These are phyloP conservation scores for Colletotrichum sp. DNA, from an alignment of 2,329 filamentous ascomycete species.

Conservation along the genomic window DNA sequence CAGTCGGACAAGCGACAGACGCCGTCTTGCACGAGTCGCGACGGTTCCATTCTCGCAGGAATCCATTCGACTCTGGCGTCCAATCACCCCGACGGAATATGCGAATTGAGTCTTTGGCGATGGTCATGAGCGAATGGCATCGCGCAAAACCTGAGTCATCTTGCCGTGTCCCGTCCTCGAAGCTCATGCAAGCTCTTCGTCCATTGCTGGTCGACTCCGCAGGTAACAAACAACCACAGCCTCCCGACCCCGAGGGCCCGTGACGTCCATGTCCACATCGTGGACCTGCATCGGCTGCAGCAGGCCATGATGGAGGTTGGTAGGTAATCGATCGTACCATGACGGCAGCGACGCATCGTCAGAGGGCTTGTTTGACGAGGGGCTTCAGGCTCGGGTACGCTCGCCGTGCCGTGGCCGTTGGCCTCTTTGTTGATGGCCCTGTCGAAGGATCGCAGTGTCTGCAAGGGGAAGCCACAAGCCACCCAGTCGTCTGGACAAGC, in stretches of 20 bases:
- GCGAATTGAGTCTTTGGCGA: background rate
- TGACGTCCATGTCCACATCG: background rate
- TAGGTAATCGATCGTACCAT: background rate
- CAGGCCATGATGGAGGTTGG: background rate
- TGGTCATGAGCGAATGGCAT: background rate
- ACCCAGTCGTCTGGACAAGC: background rate
- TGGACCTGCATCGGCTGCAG: background rate
- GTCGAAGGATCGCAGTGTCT: slow-evolving; percentile 1
- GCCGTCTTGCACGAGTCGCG: background rate
- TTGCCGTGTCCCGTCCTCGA: background rate
- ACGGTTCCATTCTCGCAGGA: background rate
- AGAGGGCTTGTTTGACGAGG: background rate
- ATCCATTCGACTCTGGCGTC: background rate
- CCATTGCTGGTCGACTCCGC: background rate
- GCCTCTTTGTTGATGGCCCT: background rate
- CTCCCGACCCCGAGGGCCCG: background rate
- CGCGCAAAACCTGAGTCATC: slow-evolving; percentile 5
- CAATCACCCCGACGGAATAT: background rate
- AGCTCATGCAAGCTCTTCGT: slow-evolving; percentile 10
- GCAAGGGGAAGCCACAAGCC: slow-evolving; percentile 13
- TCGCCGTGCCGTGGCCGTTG: background rate
- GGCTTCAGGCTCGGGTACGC: background rate
- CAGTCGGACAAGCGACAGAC: slow-evolving; percentile 9
- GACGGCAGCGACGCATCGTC: background rate
- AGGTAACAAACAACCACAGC: background rate